phyloP scores from a whole-genome alignment of 225 moss, liverwort and hornwort species.

The Sphagnum contortum region DNA sequence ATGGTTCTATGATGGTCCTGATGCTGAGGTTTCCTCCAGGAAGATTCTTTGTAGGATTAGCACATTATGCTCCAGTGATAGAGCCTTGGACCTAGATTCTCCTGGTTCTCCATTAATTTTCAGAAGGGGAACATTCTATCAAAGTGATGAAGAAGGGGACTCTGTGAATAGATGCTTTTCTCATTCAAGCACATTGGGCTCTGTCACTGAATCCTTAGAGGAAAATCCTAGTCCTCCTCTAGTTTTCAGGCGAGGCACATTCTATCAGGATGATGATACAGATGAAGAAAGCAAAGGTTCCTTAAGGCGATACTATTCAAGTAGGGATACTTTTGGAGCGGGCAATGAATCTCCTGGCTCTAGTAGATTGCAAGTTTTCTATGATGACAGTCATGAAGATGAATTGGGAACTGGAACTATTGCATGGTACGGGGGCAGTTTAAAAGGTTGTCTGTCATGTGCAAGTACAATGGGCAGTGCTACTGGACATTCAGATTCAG shows the following conservation, averaged over 20 bases:
- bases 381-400: too few species aligned
- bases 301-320: constrained; percentile 31
- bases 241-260: constrained; percentile 29
- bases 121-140: not conserved
- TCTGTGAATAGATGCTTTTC: constrained; percentile 1
- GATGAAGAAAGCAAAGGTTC: constrained; percentile 7
- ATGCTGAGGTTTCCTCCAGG: too few species aligned
- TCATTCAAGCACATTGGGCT: too few species aligned
- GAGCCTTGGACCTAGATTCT: constrained; percentile 18
- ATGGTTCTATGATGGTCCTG: too few species aligned
- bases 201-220: too few species aligned
- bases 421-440: too few species aligned
- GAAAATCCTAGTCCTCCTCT: constrained; percentile 16
- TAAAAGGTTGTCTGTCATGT: too few species aligned
- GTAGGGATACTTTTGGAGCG: constrained; percentile 37
- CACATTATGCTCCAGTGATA: constrained; percentile 2
- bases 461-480: not conserved
- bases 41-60: too few species aligned
- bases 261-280: constrained; percentile 16
- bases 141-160: constrained; percentile 8
- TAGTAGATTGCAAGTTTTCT: too few species aligned
- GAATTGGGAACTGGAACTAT: too few species aligned
- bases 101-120: constrained; percentile 19
- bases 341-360: not conserved
- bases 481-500: not conserved